Evolutionary conservation across 2,329 filamentous ascomycete species (phyloP).

Genomic region (Diplodia mutila): DNA sequence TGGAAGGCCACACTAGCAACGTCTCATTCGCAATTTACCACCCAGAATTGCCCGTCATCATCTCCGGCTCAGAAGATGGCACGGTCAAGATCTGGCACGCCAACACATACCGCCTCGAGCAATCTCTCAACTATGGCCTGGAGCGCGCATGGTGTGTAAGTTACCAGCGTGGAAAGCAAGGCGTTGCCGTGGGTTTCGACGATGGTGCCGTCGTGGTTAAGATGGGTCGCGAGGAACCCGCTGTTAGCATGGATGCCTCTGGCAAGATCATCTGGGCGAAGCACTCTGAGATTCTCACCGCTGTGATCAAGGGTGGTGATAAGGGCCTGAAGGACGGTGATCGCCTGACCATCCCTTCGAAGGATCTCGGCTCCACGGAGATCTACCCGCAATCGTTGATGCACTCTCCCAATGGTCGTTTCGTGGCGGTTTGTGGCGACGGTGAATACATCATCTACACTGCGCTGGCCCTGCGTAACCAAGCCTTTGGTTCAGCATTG

Average conservation of each 20-base stretch:
- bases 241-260: slow-evolving; percentile 94
- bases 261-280: slow-evolving; percentile 96
- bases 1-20: slow-evolving; percentile 97
- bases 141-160: slow-evolving; percentile 98
- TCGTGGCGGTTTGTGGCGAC: slow-evolving; percentile 88
- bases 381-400: slow-evolving; percentile 93
- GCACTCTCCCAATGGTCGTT: slow-evolving; percentile 94
- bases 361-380: slow-evolving; percentile 94
- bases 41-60: slow-evolving; percentile 93
- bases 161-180: slow-evolving; percentile 92
- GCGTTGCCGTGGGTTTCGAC: slow-evolving; percentile 93
- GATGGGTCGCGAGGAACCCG: slow-evolving; percentile 94
- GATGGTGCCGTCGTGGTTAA: slow-evolving; percentile 97
- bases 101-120: slow-evolving; percentile 94
- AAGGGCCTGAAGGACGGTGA: slow-evolving; percentile 83
- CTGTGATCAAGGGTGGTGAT: slow-evolving; percentile 93
- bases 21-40: slow-evolving; percentile 98
- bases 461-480: slow-evolving; percentile 93
- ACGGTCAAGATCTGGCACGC: slow-evolving; percentile 99
- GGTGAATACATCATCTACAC: slow-evolving; percentile 99
- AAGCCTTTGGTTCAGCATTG: slow-evolving; percentile 91
- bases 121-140: slow-evolving; percentile 92
- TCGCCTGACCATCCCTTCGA: slow-evolving; percentile 82
- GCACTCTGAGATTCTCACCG: slow-evolving; percentile 92
- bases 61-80: slow-evolving; percentile 96